These are phyloP conservation scores for Beauveria asiatica DNA, from an alignment of 2,329 filamentous ascomycete species.

Conservation along the genomic window DNA sequence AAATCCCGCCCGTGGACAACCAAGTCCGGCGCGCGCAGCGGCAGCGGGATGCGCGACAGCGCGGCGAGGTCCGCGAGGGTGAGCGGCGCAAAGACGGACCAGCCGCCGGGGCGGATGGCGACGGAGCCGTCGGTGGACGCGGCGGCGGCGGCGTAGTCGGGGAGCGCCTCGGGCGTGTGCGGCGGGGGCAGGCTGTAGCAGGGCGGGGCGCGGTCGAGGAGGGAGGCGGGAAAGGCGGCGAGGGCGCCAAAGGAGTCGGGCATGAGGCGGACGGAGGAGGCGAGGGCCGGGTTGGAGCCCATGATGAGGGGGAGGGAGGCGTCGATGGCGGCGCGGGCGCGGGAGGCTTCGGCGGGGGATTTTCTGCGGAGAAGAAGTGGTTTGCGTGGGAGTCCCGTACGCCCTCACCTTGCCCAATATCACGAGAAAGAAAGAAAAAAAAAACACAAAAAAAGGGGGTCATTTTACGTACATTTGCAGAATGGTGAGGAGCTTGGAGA, in stretches of 20 bases:
- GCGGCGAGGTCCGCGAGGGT: slow-evolving; percentile 12
- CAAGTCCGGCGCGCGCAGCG: slow-evolving; percentile 12
- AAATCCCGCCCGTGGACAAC: slow-evolving; percentile 11
- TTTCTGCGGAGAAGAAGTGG: neutral
- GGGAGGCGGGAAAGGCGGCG: slow-evolving; percentile 7
- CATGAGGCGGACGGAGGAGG: slow-evolving; percentile 10
- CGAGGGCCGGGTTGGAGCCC: slow-evolving; percentile 12
- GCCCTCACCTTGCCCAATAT: too few species aligned
- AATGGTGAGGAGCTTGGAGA: slow-evolving; percentile 14
- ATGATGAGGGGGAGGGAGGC: slow-evolving; percentile 12
- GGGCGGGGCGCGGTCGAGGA: slow-evolving; percentile 10
- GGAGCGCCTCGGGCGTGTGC: slow-evolving; percentile 6
- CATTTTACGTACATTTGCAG: slow-evolving; percentile 10
- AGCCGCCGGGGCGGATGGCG: slow-evolving; percentile 12
- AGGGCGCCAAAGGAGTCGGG: slow-evolving; percentile 11
- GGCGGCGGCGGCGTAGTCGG: slow-evolving; percentile 16
- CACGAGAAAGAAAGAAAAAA: too few species aligned
- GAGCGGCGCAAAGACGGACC: slow-evolving; percentile 14
- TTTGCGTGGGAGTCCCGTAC: too few species aligned
- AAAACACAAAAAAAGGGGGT: too few species aligned
- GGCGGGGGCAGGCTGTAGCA: slow-evolving; percentile 11
- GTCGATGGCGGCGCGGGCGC: slow-evolving; percentile 9
- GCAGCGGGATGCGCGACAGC: slow-evolving; percentile 14
- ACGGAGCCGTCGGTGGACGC: slow-evolving; percentile 21
- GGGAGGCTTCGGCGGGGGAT: slow-evolving; percentile 9